These are phyloP conservation scores for Glarea lozoyensis DNA, from an alignment of 495 filamentous ascomycete species.

Conservation along the genomic window DNA sequence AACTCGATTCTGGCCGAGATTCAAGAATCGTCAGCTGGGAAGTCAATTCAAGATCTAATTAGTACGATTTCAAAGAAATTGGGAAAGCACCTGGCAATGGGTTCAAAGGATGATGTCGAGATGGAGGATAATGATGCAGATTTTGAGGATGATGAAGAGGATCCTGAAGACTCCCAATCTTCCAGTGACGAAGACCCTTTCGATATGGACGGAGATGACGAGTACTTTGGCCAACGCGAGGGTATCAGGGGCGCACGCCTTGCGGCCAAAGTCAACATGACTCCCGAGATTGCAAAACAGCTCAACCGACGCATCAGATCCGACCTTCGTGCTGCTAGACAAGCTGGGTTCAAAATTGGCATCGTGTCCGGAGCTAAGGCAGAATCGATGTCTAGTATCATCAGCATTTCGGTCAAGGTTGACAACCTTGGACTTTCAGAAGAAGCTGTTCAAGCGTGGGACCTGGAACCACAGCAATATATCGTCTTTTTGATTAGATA, in stretches of 20 bases:
- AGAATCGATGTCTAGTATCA: slow-evolving; percentile 29
- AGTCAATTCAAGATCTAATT: slow-evolving; percentile 9
- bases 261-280: slow-evolving; percentile 1
- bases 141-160: slow-evolving; percentile 16
- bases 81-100: slow-evolving; percentile 19
- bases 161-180: slow-evolving; percentile 6
- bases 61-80: slow-evolving; percentile 18
- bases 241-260: slow-evolving; percentile 5
- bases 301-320: slow-evolving; percentile 36
- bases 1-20: slow-evolving; percentile 20
- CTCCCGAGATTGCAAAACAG: slow-evolving; percentile 1
- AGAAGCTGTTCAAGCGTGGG: slow-evolving; percentile 72
- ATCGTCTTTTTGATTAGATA: slow-evolving; percentile 72
- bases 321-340: slow-evolving; percentile 54
- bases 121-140: slow-evolving; percentile 23
- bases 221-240: slow-evolving; percentile 8
- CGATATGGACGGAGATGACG: slow-evolving; percentile 15
- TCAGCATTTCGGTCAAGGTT: slow-evolving; percentile 60
- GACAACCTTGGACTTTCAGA: slow-evolving; percentile 65
- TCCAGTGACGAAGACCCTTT: slow-evolving; percentile 23
- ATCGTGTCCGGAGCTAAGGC: slow-evolving; percentile 41
- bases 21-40: slow-evolving; percentile 7
- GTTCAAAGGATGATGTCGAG: slow-evolving; percentile 26
- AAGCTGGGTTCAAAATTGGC: slow-evolving; percentile 70
- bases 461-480: slow-evolving; percentile 56